Conservation (phyloP, 768 basidiomycete genomes). For the Pisolithus tinctorius region DNA sequence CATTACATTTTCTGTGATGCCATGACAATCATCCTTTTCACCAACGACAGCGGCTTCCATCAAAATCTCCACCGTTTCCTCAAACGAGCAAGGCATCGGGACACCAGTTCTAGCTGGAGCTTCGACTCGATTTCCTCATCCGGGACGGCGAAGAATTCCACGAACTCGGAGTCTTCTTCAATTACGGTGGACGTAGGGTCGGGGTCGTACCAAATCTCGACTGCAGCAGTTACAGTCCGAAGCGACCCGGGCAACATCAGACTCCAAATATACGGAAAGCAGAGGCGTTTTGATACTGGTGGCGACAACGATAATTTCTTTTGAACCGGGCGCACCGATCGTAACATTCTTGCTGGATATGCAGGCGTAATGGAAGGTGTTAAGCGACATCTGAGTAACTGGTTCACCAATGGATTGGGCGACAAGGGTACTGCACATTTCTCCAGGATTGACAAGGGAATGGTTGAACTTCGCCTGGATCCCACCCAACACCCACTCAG, state of each 20-base stretch:
- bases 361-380: conserved; percentile 99
- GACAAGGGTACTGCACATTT: conserved; percentile 98
- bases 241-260: conserved; percentile 70
- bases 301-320: conserved; percentile 99
- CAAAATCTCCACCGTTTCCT: conserved; percentile 98
- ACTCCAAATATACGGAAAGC: conserved; percentile 82
- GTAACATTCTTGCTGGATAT: conserved; percentile 99
- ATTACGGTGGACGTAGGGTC: conserved; percentile 88
- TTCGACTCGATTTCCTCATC: conserved; percentile 96
- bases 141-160: conserved; percentile 98
- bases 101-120: conserved; percentile 97
- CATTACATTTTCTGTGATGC: conserved; percentile 97
- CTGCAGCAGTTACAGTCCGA: conserved; percentile 82
- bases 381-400: conserved; percentile 98
- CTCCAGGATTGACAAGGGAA: conserved; percentile 86
- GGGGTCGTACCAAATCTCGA: conserved; percentile 98
- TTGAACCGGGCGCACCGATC: conserved; percentile 96
- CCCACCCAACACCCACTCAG: conserved; percentile 96
- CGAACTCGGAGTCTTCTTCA: conserved; percentile 92
- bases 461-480: conserved; percentile 95
- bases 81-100: conserved; percentile 97
- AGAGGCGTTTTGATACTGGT: conserved; percentile 98
- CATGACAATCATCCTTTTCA: conserved; percentile 97
- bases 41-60: conserved; percentile 99
- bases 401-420: conserved; percentile 99